These are phyloP conservation scores for Penicillium thymicola DNA, from an alignment of 2,329 filamentous ascomycete species.

Conservation along the genomic window DNA sequence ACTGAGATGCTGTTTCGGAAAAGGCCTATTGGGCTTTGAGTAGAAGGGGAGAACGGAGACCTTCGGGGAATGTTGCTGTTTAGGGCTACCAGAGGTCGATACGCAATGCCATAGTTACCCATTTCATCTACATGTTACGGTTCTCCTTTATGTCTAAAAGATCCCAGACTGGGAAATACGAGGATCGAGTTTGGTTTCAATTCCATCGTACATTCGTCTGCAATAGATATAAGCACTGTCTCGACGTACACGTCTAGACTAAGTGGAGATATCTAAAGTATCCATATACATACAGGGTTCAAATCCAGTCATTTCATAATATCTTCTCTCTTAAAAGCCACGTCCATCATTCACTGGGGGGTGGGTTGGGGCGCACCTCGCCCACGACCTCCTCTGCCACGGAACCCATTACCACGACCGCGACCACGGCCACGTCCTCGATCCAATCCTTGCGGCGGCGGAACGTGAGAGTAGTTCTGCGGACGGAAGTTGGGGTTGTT, in stretches of 20 bases:
- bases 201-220: conserved; percentile 7
- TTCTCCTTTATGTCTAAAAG: not conserved
- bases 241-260: not conserved
- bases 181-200: not conserved
- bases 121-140: not conserved
- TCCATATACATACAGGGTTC: conserved; percentile 8
- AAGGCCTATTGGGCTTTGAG: conserved; percentile 9
- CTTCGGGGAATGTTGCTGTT: not conserved
- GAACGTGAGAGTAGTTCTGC: conserved; percentile 52
- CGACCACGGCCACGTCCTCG: conserved; percentile 38
- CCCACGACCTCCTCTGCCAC: conserved; percentile 30
- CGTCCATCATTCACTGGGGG: conserved; percentile 5
- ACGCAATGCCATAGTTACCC: not conserved
- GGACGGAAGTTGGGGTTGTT: conserved; percentile 57
- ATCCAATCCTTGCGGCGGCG: conserved; percentile 45
- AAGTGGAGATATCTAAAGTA: not conserved
- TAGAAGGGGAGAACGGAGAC: not conserved
- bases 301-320: conserved; percentile 1
- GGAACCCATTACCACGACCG: conserved; percentile 33
- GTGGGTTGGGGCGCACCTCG: conserved; percentile 23
- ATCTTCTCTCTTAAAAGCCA: not conserved
- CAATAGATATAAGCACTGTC: not conserved
- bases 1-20: conserved; percentile 24
- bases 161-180: not conserved
- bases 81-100: not conserved